Conservation (phyloP, 2,329 filamentous ascomycete genomes). For the Hypomyces perniciosus region DNA sequence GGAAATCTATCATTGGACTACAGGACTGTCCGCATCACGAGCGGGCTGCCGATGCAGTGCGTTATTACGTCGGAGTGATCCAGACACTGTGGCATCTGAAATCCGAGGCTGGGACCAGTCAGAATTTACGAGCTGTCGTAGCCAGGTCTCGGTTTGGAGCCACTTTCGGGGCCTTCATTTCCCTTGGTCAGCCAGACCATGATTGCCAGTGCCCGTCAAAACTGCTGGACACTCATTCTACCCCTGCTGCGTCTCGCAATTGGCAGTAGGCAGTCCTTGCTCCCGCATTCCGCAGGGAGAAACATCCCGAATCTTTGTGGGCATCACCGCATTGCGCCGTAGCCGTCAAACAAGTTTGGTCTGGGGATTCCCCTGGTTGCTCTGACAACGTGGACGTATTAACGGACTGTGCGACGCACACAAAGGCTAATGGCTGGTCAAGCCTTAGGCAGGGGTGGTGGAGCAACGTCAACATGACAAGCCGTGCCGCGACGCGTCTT, state of each 20-base stretch:
- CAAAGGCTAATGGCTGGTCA: no score
- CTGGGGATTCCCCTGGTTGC: conserved; percentile 16
- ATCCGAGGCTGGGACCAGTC: conserved; percentile 7
- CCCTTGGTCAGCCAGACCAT: neutral
- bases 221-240: no score
- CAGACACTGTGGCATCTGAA: conserved; percentile 3
- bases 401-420: no score
- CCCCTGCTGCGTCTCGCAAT: no score
- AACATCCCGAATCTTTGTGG: neutral
- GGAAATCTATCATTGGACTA: conserved; percentile 26
- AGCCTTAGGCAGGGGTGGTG: neutral
- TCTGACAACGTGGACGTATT: conserved; percentile 16
- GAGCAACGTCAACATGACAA: neutral
- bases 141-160: neutral
- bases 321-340: neutral
- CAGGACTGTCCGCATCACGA: neutral
- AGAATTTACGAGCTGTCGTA: neutral
- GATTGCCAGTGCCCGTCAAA: neutral
- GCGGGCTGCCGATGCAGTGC: conserved; percentile 11
- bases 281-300: neutral
- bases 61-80: conserved; percentile 15
- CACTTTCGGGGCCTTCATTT: neutral
- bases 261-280: no score
- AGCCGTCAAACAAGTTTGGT: neutral
- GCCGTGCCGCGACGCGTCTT: conserved; percentile 11